These are phyloP conservation scores for Ceratocystis destructans DNA, from an alignment of 2,329 filamentous ascomycete genomes.

Conservation along the genomic window DNA sequence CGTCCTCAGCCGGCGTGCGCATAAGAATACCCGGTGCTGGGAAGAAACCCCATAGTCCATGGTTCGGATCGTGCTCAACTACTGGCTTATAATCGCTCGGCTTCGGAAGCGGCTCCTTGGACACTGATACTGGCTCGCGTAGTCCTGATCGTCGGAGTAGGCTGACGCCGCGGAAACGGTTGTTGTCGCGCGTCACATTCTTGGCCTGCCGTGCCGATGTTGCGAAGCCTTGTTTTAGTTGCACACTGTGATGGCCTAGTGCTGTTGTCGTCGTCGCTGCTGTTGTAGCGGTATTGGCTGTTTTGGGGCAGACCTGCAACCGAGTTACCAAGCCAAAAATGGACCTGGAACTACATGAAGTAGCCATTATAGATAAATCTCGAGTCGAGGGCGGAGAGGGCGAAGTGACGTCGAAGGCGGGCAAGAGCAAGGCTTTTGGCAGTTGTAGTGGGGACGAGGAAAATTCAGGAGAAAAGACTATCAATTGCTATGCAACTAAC, in stretches of 20 bases:
- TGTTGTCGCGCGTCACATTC: conserved; percentile 55
- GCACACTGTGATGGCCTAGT: not conserved
- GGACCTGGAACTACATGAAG: conserved; percentile 6
- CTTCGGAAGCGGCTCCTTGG: conserved; percentile 55
- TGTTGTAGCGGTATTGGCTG: not conserved
- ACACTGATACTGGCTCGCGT: conserved; percentile 59
- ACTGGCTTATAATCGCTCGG: conserved; percentile 51
- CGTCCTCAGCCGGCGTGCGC: conserved; percentile 55
- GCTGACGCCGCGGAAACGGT: conserved; percentile 67
- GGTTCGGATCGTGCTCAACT: conserved; percentile 51
- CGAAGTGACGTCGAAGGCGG: not conserved
- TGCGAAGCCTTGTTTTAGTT: conserved; percentile 31
- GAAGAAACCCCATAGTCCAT: conserved; percentile 92
- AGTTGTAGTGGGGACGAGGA: not conserved
- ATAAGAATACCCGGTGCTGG: conserved; percentile 54
- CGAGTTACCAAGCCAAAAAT: not conserved
- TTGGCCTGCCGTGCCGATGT: conserved; percentile 39
- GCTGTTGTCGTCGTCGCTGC: not conserved
- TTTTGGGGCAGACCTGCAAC: not conserved
- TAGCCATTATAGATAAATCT: conserved; percentile 5
- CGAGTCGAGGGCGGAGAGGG: not conserved
- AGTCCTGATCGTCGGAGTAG: conserved; percentile 65
- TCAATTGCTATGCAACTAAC: not conserved
- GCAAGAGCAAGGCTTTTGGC: not conserved
- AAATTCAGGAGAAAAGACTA: not conserved